Percentiles rank a stretch among this genome's conserved stretches.
These are phyloP conservation scores for Penicillium herquei DNA, from an alignment of 495 filamentous ascomycete genomes.

Conservation along the genomic window DNA sequence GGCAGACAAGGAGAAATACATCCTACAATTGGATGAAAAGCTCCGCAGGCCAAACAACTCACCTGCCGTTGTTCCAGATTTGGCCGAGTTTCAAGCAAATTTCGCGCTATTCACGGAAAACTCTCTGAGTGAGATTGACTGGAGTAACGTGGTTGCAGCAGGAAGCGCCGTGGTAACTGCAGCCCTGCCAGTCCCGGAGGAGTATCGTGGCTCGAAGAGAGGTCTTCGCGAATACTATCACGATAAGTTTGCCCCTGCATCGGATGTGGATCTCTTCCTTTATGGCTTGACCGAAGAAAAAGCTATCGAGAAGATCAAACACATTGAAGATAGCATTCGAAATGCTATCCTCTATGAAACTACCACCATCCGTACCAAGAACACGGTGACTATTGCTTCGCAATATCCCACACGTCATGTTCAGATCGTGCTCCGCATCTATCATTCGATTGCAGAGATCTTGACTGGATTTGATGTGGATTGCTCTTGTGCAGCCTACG, in stretches of 20 bases:
- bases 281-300: conserved; percentile 71
- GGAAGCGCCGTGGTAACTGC: conserved; percentile 75
- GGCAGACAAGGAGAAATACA: conserved; percentile 62
- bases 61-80: conserved; percentile 59
- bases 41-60: conserved; percentile 58
- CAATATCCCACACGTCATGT: conserved; percentile 82
- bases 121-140: conserved; percentile 62
- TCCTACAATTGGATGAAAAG: conserved; percentile 62
- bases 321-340: conserved; percentile 68
- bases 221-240: conserved; percentile 69
- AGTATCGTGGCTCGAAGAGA: conserved; percentile 63
- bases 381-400: conserved; percentile 78
- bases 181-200: conserved; percentile 66
- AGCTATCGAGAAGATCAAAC: conserved; percentile 76
- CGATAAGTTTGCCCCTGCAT: conserved; percentile 73
- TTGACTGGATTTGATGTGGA: conserved; percentile 85
- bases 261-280: conserved; percentile 82
- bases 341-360: conserved; percentile 73
- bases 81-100: conserved; percentile 72
- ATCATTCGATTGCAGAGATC: conserved; percentile 77
- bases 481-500: conserved; percentile 74
- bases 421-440: conserved; percentile 79
- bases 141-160: conserved; percentile 74
- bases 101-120: conserved; percentile 77
- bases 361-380: conserved; percentile 75